Evolutionary conservation across 352 stramenopile species (phyloP).

Genomic region (Stramenopiles sp.): DNA sequence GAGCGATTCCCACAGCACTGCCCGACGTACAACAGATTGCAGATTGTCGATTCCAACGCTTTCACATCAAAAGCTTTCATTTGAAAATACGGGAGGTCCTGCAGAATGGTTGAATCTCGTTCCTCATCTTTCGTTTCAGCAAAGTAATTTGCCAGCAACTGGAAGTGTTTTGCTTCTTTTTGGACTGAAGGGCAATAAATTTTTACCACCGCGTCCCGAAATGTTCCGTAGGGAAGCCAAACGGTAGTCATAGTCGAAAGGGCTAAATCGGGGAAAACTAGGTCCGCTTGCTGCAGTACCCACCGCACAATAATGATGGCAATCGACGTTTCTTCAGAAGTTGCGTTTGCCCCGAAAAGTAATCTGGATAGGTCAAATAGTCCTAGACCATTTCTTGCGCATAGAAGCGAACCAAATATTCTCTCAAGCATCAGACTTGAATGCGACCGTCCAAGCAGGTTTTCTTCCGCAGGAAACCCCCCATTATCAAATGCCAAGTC

Average conservation of each 20-base stretch:
- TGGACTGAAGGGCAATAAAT: too few relatives aligned
- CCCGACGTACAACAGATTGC: too few relatives aligned
- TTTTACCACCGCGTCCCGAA: too few relatives aligned
- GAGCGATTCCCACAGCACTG: too few relatives aligned
- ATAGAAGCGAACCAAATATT: background rate
- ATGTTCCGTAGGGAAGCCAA: background rate
- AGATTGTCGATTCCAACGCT: too few relatives aligned
- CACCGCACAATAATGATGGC: background rate
- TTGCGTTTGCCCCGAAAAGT: background rate
- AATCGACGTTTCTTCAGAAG: background rate
- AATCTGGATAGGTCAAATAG: background rate
- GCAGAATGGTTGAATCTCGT: too few relatives aligned
- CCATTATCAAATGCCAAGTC: background rate
- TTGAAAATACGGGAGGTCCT: too few relatives aligned
- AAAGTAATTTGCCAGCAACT: too few relatives aligned
- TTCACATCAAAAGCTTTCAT: too few relatives aligned
- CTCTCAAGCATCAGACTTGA: constrained; percentile 8
- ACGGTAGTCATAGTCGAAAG: background rate
- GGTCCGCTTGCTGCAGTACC: background rate
- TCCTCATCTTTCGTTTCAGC: too few relatives aligned
- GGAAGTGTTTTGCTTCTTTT: too few relatives aligned
- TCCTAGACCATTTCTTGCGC: background rate
- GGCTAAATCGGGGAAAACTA: background rate
- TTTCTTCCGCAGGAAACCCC: background rate
- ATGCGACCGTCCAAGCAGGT: background rate